Evolutionary conservation across 805 yeast genomes (phyloP).

Genomic region (Torulaspora maleeae): DNA sequence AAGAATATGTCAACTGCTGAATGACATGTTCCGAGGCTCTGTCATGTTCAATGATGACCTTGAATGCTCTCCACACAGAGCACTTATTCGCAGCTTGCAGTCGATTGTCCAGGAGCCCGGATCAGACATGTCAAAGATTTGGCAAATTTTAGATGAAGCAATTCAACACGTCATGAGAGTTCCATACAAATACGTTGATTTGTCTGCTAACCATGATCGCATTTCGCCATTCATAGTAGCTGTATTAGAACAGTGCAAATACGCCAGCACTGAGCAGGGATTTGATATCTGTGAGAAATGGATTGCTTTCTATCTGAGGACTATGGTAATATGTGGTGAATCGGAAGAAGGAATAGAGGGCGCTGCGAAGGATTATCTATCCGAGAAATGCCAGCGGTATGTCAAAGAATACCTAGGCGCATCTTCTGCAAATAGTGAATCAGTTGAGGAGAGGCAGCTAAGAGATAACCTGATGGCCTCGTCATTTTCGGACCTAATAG

Average conservation of each 20-base stretch:
- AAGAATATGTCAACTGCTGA: conserved; percentile 49
- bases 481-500: conserved; percentile 37
- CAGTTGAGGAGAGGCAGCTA: background rate
- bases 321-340: conserved; percentile 57
- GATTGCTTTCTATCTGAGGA: conserved; percentile 47
- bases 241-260: conserved; percentile 66
- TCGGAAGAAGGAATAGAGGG: conserved; percentile 30
- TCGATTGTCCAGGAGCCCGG: conserved; percentile 13
- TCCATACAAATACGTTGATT: conserved; percentile 83
- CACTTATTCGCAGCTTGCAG: conserved; percentile 49
- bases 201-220: conserved; percentile 33
- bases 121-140: conserved; percentile 38
- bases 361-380: conserved; percentile 8
- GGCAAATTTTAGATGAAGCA: conserved; percentile 70
- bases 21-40: conserved; percentile 46
- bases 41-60: conserved; percentile 47
- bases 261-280: conserved; percentile 36
- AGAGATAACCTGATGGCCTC: conserved; percentile 13
- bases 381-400: conserved; percentile 11
- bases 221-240: conserved; percentile 57
- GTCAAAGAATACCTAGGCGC: conserved; percentile 16
- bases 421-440: background rate
- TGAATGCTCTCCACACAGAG: conserved; percentile 50
- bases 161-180: conserved; percentile 63
- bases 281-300: conserved; percentile 40